phyloP scores from a whole-genome alignment of 139 green algal species.

The Yamagishiella unicocca region DNA sequence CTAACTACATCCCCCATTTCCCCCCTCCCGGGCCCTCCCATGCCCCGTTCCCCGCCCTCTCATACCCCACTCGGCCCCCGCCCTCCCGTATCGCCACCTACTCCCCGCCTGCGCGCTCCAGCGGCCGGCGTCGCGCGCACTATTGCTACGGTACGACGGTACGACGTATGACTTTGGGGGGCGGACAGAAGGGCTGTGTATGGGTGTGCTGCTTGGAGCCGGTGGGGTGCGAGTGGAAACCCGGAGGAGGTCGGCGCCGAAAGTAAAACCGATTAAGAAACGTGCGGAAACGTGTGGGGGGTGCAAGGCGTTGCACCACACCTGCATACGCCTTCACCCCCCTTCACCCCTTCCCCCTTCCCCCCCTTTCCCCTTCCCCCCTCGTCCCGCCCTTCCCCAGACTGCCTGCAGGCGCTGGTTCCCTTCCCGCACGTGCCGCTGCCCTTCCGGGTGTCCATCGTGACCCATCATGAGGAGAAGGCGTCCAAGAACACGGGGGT shows the following conservation, averaged over 20 bases:
- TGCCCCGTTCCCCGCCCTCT: neutral
- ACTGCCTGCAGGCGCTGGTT: slow-evolving; percentile 64
- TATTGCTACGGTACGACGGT: slow-evolving; percentile 51
- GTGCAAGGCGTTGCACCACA: too few species aligned
- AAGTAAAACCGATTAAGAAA: too few species aligned
- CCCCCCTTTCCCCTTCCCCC: neutral
- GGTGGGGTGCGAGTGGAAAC: too few species aligned
- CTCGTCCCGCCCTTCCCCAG: slow-evolving; percentile 48
- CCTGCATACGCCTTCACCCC: too few species aligned
- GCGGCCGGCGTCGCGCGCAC: neutral
- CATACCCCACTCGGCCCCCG: too few species aligned
- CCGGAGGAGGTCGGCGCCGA: too few species aligned
- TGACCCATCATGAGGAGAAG: slow-evolving; percentile 59
- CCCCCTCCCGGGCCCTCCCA: neutral
- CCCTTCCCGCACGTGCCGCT: slow-evolving; percentile 51
- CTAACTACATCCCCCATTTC: neutral
- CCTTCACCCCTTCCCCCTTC: neutral
- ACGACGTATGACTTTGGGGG: too few species aligned
- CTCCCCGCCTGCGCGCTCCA: too few species aligned
- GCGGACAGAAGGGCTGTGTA: too few species aligned
- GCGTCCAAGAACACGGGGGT: slow-evolving; percentile 69
- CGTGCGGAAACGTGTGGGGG: too few species aligned
- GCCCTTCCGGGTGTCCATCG: slow-evolving; percentile 66
- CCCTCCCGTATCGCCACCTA: neutral
- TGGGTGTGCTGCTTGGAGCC: too few species aligned